Evolutionary conservation across 306 rosid genomes (phyloP).

Genomic region (Cucurbita pepo): DNA sequence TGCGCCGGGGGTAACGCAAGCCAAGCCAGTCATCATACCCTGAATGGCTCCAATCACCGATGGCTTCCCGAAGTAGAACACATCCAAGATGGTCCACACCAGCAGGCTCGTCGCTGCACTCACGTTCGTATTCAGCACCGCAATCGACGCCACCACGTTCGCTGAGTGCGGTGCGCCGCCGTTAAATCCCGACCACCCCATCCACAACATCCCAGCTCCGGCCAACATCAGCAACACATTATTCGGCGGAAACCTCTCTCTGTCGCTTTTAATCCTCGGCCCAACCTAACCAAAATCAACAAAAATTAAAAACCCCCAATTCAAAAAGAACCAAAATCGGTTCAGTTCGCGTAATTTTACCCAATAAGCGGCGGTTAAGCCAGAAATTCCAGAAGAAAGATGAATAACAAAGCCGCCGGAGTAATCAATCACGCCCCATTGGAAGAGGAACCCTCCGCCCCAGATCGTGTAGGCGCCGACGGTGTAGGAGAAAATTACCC

Average conservation of each 20-base stretch:
- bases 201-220: conserved; percentile 77
- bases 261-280: conserved; percentile 67
- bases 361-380: conserved; percentile 86
- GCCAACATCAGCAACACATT: conserved; percentile 72
- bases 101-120: conserved; percentile 83
- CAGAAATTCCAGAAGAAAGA: conserved; percentile 73
- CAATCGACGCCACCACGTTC: conserved; percentile 43
- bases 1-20: conserved; percentile 89
- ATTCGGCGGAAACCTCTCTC: conserved; percentile 89
- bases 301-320: background rate
- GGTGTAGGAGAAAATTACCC: conserved; percentile 72
- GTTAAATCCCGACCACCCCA: conserved; percentile 98
- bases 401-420: conserved; percentile 93
- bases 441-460: conserved; percentile 87
- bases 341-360: conserved; percentile 11
- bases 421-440: conserved; percentile 80
- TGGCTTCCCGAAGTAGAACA: conserved; percentile 65
- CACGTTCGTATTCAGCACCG: conserved; percentile 67
- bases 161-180: conserved; percentile 89
- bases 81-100: conserved; percentile 68
- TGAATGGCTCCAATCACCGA: conserved; percentile 95
- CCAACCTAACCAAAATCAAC: conserved; percentile 35
- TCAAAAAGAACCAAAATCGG: background rate
- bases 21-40: conserved; percentile 98
- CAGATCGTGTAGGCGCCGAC: conserved; percentile 74